Evolutionary conservation across 805 yeast species (phyloP).

Genomic region (Barnettozyma botsteinii): DNA sequence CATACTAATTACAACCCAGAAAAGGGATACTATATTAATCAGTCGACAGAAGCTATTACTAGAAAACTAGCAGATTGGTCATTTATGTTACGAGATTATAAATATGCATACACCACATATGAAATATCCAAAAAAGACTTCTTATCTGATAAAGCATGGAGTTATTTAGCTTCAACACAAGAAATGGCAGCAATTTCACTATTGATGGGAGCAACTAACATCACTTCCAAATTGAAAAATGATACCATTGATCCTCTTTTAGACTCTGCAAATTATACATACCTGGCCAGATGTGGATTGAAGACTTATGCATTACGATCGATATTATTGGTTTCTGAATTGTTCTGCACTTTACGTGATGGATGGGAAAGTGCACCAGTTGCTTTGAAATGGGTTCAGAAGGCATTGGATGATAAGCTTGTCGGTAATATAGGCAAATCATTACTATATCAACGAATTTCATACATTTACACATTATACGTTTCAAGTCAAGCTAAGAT

Average conservation of each 20-base stretch:
- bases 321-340: constrained; percentile 60
- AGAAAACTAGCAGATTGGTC: constrained; percentile 90
- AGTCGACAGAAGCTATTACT: constrained; percentile 64
- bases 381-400: constrained; percentile 39
- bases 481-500: constrained; percentile 34
- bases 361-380: constrained; percentile 38
- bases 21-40: constrained; percentile 54
- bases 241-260: constrained; percentile 40
- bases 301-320: constrained; percentile 69
- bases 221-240: constrained; percentile 36
- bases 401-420: constrained; percentile 40
- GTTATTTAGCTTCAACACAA: constrained; percentile 74
- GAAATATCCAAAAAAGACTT: constrained; percentile 78
- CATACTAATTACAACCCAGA: constrained; percentile 39
- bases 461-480: constrained; percentile 44
- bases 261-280: constrained; percentile 71
- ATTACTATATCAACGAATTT: constrained; percentile 46
- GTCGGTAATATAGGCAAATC: constrained; percentile 43
- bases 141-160: constrained; percentile 72
- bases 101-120: constrained; percentile 75
- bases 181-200: constrained; percentile 80
- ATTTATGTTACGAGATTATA: constrained; percentile 84
- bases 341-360: constrained; percentile 43
- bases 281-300: constrained; percentile 62
- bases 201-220: constrained; percentile 48